Conservation (phyloP, 345 rosid genomes). For the Linum trigynum region DNA sequence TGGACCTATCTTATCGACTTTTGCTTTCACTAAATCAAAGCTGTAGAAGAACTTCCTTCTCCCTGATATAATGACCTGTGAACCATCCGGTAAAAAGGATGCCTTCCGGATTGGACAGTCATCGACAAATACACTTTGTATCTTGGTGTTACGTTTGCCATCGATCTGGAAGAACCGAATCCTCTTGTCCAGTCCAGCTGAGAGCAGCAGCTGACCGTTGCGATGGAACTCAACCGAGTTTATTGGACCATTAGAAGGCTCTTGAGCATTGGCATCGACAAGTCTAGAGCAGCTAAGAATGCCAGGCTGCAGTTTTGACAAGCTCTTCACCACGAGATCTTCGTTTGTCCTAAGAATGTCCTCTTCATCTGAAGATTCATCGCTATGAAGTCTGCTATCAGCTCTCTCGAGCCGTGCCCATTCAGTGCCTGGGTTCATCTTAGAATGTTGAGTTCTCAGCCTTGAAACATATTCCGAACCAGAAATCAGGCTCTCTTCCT, state of each 20-base stretch:
- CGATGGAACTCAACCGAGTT: slow-evolving; percentile 82
- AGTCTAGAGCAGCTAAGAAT: slow-evolving; percentile 72
- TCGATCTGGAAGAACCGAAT: slow-evolving; percentile 83
- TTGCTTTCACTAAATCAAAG: slow-evolving; percentile 76
- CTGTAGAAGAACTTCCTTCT: slow-evolving; percentile 86
- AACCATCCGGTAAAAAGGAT: slow-evolving; percentile 73
- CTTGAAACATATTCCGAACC: slow-evolving; percentile 69
- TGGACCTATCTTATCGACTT: slow-evolving; percentile 73
- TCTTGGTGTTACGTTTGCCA: slow-evolving; percentile 81
- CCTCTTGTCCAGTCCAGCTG: slow-evolving; percentile 67
- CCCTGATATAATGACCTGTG: slow-evolving; percentile 83
- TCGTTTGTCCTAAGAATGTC: slow-evolving; percentile 54
- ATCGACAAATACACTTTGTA: slow-evolving; percentile 77
- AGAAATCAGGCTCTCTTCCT: slow-evolving; percentile 55
- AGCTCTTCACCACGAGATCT: slow-evolving; percentile 66
- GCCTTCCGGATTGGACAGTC: slow-evolving; percentile 81
- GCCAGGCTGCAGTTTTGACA: slow-evolving; percentile 52
- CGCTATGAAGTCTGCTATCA: slow-evolving; percentile 19
- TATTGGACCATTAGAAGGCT: slow-evolving; percentile 58
- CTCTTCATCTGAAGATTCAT: slow-evolving; percentile 50
- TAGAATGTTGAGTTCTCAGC: slow-evolving; percentile 75
- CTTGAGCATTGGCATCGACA: slow-evolving; percentile 75
- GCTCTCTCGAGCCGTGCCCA: slow-evolving; percentile 62
- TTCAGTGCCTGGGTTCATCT: slow-evolving; percentile 77
- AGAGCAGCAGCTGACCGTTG: slow-evolving; percentile 74